phyloP scores from a whole-genome alignment of 352 stramenopile genomes.

The Thalassiosira ordinaria region DNA sequence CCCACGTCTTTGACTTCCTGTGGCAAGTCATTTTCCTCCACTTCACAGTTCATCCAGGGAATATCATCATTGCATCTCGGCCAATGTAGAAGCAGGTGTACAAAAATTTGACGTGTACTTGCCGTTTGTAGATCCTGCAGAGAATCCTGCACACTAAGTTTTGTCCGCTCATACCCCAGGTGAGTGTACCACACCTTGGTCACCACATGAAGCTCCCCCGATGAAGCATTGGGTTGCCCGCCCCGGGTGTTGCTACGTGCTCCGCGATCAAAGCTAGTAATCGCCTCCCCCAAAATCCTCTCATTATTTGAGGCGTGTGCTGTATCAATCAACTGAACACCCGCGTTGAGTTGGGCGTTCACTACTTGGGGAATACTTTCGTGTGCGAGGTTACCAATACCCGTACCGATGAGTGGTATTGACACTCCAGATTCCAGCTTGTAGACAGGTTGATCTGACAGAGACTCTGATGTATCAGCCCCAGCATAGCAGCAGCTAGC shows the following conservation, averaged over 20 bases:
- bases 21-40: conserved; percentile 73
- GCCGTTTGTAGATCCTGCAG: conserved; percentile 51
- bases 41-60: conserved; percentile 84
- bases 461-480: too few species aligned
- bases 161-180: conserved; percentile 81
- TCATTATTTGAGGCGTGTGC: conserved; percentile 80
- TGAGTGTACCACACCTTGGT: conserved; percentile 87
- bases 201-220: too few species aligned
- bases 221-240: too few species aligned
- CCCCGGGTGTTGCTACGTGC: conserved; percentile 6
- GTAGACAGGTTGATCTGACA: conserved; percentile 7
- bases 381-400: conserved; percentile 80
- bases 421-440: conserved; percentile 47
- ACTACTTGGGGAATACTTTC: conserved; percentile 64
- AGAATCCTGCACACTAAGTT: conserved; percentile 68
- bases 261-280: conserved; percentile 46
- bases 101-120: conserved; percentile 54
- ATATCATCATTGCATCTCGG: conserved; percentile 80
- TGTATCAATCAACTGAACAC: conserved; percentile 80
- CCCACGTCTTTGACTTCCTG: conserved; percentile 66
- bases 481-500: not conserved
- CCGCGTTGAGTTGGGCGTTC: conserved; percentile 19
- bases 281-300: conserved; percentile 66
- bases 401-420: conserved; percentile 80
- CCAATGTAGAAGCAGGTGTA: conserved; percentile 83